phyloP scores from a whole-genome alignment of 139 green algal genomes.

The Eudorina sp. region DNA sequence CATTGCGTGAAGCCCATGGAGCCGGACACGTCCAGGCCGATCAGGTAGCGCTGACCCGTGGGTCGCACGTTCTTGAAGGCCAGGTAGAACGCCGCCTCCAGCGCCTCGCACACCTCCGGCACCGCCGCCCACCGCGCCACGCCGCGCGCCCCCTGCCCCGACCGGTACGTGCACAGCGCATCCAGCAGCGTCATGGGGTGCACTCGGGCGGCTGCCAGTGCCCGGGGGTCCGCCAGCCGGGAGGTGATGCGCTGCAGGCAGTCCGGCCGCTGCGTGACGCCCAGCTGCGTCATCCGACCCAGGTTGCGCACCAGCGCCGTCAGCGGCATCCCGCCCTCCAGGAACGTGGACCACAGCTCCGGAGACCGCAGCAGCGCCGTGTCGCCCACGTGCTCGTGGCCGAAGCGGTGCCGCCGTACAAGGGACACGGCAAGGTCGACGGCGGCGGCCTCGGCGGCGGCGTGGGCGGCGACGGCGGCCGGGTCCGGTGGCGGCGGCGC shows the following conservation, averaged over 20 bases:
- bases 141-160: background rate
- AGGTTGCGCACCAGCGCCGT: constrained; percentile 46
- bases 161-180: constrained; percentile 33
- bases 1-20: constrained; percentile 37
- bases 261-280: background rate
- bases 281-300: constrained; percentile 29
- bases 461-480: background rate
- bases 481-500: background rate
- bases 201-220: constrained; percentile 10
- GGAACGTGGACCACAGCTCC: constrained; percentile 30
- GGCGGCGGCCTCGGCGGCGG: background rate
- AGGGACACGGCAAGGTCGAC: background rate
- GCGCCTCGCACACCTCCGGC: background rate
- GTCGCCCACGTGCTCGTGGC: constrained; percentile 50
- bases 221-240: background rate
- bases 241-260: background rate
- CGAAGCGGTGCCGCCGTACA: constrained; percentile 45
- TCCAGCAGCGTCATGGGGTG: constrained; percentile 49
- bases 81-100: constrained; percentile 53
- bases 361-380: constrained; percentile 12
- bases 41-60: constrained; percentile 51
- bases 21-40: constrained; percentile 48
- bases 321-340: constrained; percentile 41
- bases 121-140: background rate
- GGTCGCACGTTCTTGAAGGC: constrained; percentile 51